phyloP scores from a whole-genome alignment of 2,329 filamentous ascomycete genomes.

The Trichophyton equinum region DNA sequence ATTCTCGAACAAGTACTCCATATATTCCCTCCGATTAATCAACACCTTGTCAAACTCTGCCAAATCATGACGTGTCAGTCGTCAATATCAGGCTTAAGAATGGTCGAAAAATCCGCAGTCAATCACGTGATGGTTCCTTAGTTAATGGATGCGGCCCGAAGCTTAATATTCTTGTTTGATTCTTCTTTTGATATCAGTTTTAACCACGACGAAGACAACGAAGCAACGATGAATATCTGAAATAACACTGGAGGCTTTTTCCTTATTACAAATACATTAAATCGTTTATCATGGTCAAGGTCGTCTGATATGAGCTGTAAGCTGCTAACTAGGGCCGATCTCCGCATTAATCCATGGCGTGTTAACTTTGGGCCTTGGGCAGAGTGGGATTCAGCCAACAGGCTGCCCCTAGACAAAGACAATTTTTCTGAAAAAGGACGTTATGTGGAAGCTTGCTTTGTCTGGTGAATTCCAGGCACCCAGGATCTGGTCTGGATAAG shows the following conservation, averaged over 20 bases:
- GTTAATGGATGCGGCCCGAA: no score
- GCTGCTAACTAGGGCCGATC: not conserved
- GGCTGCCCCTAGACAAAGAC: constrained; percentile 23
- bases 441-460: constrained; percentile 39
- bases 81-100: no score
- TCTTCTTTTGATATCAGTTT: no score
- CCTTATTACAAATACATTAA: no score
- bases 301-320: no score
- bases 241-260: no score
- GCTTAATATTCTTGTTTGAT: not conserved
- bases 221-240: no score
- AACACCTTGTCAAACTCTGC: no score
- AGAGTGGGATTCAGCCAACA: not conserved
- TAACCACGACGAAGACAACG: no score
- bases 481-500: constrained; percentile 25
- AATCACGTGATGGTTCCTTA: not conserved
- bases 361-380: not conserved
- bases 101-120: not conserved
- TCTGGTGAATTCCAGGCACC: constrained; percentile 36
- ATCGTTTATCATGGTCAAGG: no score
- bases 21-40: no score
- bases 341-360: not conserved
- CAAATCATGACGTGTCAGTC: no score
- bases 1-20: not conserved
- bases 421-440: constrained; percentile 35